Percentiles rank a stretch among this genome's conserved stretches.
Conservation (phyloP, 2,329 filamentous ascomycete species). For the Ascochyta pisi region DNA sequence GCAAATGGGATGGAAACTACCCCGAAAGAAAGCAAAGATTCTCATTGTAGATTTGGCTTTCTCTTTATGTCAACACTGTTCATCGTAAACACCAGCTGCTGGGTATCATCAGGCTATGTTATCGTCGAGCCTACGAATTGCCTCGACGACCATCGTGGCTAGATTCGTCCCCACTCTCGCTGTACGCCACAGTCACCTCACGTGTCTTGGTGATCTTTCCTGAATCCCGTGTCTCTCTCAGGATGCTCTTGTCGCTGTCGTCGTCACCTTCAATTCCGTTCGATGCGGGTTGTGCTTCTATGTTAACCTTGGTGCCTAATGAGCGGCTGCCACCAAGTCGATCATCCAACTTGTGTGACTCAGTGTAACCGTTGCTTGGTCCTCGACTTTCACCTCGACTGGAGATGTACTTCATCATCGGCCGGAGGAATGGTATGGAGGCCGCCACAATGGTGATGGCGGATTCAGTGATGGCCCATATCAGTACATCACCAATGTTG, state of each 20-base stretch:
- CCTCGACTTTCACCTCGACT: neutral
- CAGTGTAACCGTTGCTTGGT: constrained; percentile 5
- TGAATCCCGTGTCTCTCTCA: constrained; percentile 5
- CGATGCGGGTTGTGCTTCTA: neutral
- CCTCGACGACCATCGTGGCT: neutral
- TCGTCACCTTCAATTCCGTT: neutral
- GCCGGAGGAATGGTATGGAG: constrained; percentile 37
- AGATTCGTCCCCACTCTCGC: neutral
- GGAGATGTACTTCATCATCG: constrained; percentile 24
- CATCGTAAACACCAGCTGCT: too few relatives aligned
- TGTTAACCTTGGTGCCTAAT: neutral
- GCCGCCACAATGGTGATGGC: constrained; percentile 38
- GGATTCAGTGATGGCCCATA: constrained; percentile 38
- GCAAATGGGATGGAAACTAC: too few relatives aligned
- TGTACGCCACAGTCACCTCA: neutral
- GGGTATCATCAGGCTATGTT: too few relatives aligned
- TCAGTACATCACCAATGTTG: constrained; percentile 12
- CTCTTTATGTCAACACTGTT: too few relatives aligned
- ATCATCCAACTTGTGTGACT: neutral
- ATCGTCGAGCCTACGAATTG: too few relatives aligned
- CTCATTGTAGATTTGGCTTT: too few relatives aligned
- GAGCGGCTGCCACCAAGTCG: neutral
- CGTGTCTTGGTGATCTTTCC: neutral
- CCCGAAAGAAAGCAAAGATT: too few relatives aligned
- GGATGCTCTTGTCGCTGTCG: constrained; percentile 21